A percentile compares a stretch with the other conserved stretches of the same genome.
Evolutionary conservation across 768 basidiomycete species (phyloP).

Genomic region (Cytidiella melzeri): DNA sequence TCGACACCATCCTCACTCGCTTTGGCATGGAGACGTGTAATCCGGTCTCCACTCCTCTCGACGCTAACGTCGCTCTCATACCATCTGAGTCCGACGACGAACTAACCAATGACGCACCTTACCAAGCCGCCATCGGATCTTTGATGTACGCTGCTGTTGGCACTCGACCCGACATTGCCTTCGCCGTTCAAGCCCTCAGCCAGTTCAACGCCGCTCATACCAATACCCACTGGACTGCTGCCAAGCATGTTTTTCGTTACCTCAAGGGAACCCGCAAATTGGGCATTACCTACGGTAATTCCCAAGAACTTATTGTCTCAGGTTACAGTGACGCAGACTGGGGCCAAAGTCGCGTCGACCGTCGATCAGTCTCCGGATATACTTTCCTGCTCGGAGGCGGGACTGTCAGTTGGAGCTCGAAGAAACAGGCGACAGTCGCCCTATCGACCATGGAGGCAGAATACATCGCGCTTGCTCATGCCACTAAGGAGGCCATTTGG

Average conservation of each 20-base stretch:
- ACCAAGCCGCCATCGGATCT: slow-evolving; percentile 18
- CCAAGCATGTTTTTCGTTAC: no score
- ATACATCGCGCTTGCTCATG: no score
- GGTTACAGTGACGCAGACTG: slow-evolving; percentile 26
- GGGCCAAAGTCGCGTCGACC: slow-evolving; percentile 10
- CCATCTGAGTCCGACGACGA: slow-evolving; percentile 2
- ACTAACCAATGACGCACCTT: slow-evolving; percentile 9
- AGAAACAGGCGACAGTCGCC: no score
- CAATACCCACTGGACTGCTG: slow-evolving; percentile 30
- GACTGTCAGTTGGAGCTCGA: slow-evolving; percentile 32
- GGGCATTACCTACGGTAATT: slow-evolving; percentile 19
- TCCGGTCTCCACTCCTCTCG: no score
- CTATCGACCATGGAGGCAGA: no score
- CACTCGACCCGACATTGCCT: no score
- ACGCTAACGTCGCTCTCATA: slow-evolving; percentile 21
- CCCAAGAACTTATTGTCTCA: slow-evolving; percentile 25
- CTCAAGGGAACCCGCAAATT: no score
- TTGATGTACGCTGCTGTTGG: no score
- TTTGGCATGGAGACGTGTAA: slow-evolving; percentile 25
- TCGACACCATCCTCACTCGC: slow-evolving; percentile 18
- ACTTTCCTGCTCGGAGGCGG: no score
- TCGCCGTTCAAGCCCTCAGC: slow-evolving; percentile 19
- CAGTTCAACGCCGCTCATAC: slow-evolving; percentile 23
- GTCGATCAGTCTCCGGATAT: slow-evolving; percentile 32
- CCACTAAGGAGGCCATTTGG: no score